phyloP scores from a whole-genome alignment of 371 early-diverging fungal genomes.

The Quaeritorhiza haematococci region DNA sequence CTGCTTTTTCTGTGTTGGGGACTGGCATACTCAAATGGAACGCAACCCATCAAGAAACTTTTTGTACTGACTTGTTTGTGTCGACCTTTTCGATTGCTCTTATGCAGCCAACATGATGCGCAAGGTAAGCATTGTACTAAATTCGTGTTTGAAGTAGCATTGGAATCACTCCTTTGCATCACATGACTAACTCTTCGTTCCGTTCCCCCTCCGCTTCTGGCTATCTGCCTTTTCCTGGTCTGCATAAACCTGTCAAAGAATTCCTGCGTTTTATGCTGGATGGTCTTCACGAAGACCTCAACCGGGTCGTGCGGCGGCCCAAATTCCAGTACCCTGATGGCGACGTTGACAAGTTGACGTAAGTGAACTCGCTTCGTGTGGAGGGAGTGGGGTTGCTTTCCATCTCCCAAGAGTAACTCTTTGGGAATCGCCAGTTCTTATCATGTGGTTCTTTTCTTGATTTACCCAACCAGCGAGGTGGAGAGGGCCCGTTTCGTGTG shows the following conservation, averaged over 20 bases:
- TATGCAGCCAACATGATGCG: constrained; percentile 29
- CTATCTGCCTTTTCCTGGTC: constrained; percentile 9
- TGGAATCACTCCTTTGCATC: too few relatives aligned
- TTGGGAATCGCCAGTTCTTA: too few relatives aligned
- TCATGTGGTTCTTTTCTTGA: too few relatives aligned
- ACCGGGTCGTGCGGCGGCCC: constrained; percentile 24
- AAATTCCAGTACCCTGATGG: constrained; percentile 29
- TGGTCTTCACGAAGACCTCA: constrained; percentile 50
- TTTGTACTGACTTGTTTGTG: background rate
- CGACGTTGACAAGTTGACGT: constrained; percentile 29
- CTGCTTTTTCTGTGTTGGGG: too few relatives aligned
- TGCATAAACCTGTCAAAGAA: constrained; percentile 48
- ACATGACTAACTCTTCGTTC: too few relatives aligned
- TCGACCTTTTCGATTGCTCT: background rate
- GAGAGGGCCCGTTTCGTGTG: constrained; percentile 31
- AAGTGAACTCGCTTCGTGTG: background rate
- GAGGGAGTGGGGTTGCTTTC: too few relatives aligned
- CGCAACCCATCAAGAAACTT: too few relatives aligned
- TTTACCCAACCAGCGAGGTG: constrained; percentile 23
- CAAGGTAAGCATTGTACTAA: too few relatives aligned
- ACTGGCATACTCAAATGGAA: too few relatives aligned
- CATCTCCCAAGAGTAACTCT: too few relatives aligned
- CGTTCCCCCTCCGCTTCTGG: too few relatives aligned
- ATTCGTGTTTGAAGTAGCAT: too few relatives aligned
- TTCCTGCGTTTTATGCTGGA: constrained; percentile 48